Conservation (phyloP, 2,329 filamentous ascomycete genomes). For the Albophoma yamanashiensis region DNA sequence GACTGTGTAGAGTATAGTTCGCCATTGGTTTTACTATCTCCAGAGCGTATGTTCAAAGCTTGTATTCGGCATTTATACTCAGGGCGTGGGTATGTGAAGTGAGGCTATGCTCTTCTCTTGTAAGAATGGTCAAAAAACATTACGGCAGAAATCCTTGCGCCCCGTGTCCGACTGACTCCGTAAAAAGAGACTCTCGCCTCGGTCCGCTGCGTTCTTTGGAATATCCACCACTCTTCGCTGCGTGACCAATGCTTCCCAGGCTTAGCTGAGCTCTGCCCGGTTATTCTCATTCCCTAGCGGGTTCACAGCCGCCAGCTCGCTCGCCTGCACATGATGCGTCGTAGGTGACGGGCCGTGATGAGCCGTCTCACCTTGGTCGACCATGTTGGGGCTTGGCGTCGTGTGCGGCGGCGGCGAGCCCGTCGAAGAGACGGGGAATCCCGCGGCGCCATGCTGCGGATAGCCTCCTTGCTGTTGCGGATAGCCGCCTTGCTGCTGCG, state of each 20-base stretch:
- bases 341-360: constrained; percentile 1
- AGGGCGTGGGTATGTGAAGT: not conserved
- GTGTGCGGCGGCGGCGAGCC: constrained; percentile 16
- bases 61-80: too few relatives aligned
- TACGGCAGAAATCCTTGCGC: not conserved
- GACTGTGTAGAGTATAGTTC: not conserved
- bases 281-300: constrained; percentile 20
- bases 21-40: not conserved
- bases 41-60: too few relatives aligned
- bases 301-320: constrained; percentile 16
- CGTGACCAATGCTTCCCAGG: not conserved
- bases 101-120: not conserved
- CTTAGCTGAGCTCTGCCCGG: constrained; percentile 17
- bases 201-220: not conserved
- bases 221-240: not conserved
- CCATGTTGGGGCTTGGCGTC: constrained; percentile 18
- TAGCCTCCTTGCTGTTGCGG: constrained; percentile 8
- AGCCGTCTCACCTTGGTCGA: constrained; percentile 2
- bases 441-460: constrained; percentile 1
- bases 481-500: constrained; percentile 8
- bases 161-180: not conserved
- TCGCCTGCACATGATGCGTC: constrained; percentile 7
- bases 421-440: constrained; percentile 5
- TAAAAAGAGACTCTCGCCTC: not conserved
- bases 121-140: not conserved